Base-by-base conservation (phyloP, 352 stramenopile genomes). In the Globisporangium abappressorium region DNA sequence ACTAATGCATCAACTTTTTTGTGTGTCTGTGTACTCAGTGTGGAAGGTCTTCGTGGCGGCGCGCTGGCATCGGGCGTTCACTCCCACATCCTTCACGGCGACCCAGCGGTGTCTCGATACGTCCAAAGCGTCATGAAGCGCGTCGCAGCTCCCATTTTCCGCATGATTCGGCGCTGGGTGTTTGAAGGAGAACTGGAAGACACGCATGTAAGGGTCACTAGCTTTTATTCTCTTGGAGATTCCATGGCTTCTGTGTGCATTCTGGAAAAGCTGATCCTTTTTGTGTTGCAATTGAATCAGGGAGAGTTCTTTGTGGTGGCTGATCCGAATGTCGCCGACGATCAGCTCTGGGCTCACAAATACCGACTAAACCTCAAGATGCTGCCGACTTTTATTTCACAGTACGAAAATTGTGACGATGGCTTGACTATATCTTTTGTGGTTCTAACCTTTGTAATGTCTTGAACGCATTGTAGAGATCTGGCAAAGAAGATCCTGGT, bases 401-500 rank as follows among this genome's bases (percentile, higher is more conserved):
- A 79, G 89, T 94, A 82, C 56, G 80, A 71, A 28, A 9, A 20
- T 3, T 8, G 30, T 15, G 8, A 30, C 3, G 4, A 22, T 61
- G 30, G 20, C n/a, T 28, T 20, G 7, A 28, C 20, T n/a, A 46
- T 36, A n/a, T 20, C 18, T 18, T 6, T 11, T 26, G 55, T 46
- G 30, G 8, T 8, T 46, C 9, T 34, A 22, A 61, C 20, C 5
- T n/a, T 60, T 11, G n/a, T 20, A 43, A 43, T 12, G 30, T 60
- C 18, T 1, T 60, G 36, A 3, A 18, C 14, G 6, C 15, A 2
- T 62, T 62, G 38, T 66, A 96, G 87, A 49, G 89, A 96, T 12
- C 77, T 99, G 14, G 96, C 97, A 2, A 82, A 92, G 26, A 97
- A 97, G 43, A 98, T 98, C 55, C 76, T 99, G 24, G 80, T 98